Percentiles rank a stretch among this genome's conserved stretches.
These are phyloP conservation scores for Alternaria brassicicola DNA, from an alignment of 2,329 filamentous ascomycete genomes.

Conservation along the genomic window DNA sequence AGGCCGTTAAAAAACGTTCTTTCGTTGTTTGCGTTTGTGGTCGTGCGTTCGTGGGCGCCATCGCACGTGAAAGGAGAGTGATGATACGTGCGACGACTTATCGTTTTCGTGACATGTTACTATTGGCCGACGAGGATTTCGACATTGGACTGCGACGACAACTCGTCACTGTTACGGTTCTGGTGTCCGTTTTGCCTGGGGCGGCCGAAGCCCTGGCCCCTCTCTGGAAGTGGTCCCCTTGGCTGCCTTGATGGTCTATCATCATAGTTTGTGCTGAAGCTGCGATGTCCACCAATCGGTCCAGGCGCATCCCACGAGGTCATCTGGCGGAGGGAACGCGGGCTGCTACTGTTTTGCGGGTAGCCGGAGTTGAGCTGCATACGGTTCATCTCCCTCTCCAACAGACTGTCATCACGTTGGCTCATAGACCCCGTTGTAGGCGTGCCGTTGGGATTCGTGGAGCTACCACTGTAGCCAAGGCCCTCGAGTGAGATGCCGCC, in stretches of 20 bases:
- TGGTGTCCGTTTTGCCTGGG: constrained; percentile 67
- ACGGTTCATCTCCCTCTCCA: constrained; percentile 68
- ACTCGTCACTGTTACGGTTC: constrained; percentile 66
- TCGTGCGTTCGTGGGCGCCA: constrained; percentile 31
- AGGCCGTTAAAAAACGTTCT: constrained; percentile 44
- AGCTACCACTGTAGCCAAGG: constrained; percentile 59
- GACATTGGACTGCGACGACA: constrained; percentile 64
- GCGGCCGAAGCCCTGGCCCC: constrained; percentile 62
- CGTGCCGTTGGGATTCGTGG: constrained; percentile 70
- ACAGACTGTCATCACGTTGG: constrained; percentile 62
- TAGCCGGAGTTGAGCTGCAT: constrained; percentile 62
- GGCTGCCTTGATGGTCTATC: constrained; percentile 66
- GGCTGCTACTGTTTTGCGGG: constrained; percentile 58
- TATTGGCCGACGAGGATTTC: constrained; percentile 69
- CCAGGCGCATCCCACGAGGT: constrained; percentile 66
- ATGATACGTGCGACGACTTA: constrained; percentile 28
- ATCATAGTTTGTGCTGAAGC: constrained; percentile 65
- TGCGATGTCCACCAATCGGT: constrained; percentile 68
- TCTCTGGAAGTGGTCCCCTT: constrained; percentile 65
- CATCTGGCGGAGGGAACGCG: constrained; percentile 64
- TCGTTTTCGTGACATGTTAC: constrained; percentile 27
- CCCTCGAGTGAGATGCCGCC: constrained; percentile 58
- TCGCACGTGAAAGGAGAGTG: constrained; percentile 32
- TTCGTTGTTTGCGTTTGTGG: constrained; percentile 34
- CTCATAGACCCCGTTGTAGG: constrained; percentile 60